Base-by-base conservation (phyloP, 306 rosid species). In the Quercus agrifolia region DNA sequence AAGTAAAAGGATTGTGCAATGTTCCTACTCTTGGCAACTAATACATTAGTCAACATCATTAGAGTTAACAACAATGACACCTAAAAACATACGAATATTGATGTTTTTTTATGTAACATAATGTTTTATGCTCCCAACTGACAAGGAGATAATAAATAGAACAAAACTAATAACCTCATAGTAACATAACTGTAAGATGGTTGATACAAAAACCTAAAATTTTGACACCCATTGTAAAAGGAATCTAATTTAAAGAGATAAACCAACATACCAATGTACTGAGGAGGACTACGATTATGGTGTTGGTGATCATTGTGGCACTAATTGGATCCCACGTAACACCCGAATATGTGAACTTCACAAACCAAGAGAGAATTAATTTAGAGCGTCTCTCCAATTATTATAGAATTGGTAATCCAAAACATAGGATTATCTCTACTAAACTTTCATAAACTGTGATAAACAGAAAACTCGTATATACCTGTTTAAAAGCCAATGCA, bases 401-500 rank as follows among this genome's bases (percentile, higher is more conserved):
- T 56, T 17, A 74, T 9, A 4, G 28, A 10, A 19, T 25, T 67
- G 7, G 6, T 1, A 33, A 0, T 71, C 28, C 14, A 31, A 18
- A 55, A 18, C 7, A 73, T 6, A 19, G 33, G 7, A 81, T n/a
- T 28, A 46, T 75, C 25, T 49, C 23, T 67, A 49, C 54, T 4
- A 49, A 41, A 49, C 46, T 67, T 27, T 28, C 49, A 75, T 46
- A 19, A 77, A 77, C 56, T 74, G 52, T 15, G 79, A 51, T 15
- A 18, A 51, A 19, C 58, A 57, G 27, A 62, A 68, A 25, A 46
- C 25, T 52, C 71, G 7, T 28, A 73, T 17, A 19, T 83, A 88
- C 99, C 89, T 92, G 95, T 87, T 92, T 90, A 82, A 94, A 94
- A 76, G 99, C 99, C 83, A 94, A 73, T 78, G 99, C 99, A 78